Conservation (phyloP, 176 grass and related monocot species). For the Phoenix roebelenii region DNA sequence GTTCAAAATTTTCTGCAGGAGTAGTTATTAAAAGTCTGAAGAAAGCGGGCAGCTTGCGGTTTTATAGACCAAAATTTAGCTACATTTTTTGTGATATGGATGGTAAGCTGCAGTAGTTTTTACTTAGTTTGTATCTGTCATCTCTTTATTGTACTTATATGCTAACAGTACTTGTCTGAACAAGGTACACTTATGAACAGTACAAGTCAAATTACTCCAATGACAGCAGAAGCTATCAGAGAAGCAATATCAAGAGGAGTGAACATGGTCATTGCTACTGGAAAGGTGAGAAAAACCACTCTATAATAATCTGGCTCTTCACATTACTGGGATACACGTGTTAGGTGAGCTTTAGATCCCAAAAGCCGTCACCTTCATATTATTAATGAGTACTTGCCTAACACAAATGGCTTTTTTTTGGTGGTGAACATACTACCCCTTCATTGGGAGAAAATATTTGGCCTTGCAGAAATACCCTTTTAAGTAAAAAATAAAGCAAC, state of each 20-base stretch:
- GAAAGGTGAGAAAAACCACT: conserved; percentile 51
- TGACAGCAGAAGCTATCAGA: conserved; percentile 77
- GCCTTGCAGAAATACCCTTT: no score
- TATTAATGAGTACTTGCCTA: no score
- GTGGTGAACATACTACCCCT: no score
- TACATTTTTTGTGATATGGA: conserved; percentile 98
- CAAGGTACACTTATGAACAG: conserved; percentile 93
- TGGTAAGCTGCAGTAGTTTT: conserved; percentile 42
- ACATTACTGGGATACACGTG: no score
- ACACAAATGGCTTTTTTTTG: no score
- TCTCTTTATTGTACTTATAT: conserved; percentile 15
- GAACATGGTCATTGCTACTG: conserved; percentile 89
- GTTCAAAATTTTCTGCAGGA: conserved; percentile 71
- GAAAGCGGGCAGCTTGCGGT: conserved; percentile 62
- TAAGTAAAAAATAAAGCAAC: no score
- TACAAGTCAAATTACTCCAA: conserved; percentile 75
- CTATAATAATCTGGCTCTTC: no score
- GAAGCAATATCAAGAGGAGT: conserved; percentile 83
- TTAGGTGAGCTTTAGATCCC: no score
- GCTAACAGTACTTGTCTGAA: conserved; percentile 14
- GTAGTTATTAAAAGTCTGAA: conserved; percentile 39
- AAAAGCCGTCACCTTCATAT: no score
- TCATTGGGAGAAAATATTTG: no score
- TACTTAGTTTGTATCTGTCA: conserved; percentile 8
- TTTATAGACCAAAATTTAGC: conserved; percentile 92